Percentiles rank a stretch among this genome's conserved stretches.
Conservation (phyloP, 2,329 filamentous ascomycete genomes). For the Boeremia exigua region DNA sequence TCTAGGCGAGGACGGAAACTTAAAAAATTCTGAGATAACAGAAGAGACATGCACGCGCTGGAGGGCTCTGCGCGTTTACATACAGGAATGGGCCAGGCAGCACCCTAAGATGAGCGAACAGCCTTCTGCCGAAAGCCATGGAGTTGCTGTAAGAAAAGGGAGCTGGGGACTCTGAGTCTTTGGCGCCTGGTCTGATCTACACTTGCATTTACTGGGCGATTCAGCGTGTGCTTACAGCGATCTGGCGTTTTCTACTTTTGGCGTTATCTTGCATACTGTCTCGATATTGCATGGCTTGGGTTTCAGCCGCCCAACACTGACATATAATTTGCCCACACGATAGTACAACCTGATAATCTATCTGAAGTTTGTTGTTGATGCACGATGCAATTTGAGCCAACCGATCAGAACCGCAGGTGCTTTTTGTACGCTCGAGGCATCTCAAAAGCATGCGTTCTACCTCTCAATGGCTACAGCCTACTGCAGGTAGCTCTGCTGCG, state of each 20-base stretch:
- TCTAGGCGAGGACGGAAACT: slow-evolving; percentile 54
- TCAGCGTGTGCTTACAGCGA: slow-evolving; percentile 25
- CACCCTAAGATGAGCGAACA: slow-evolving; percentile 69
- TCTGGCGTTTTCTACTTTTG: slow-evolving; percentile 4
- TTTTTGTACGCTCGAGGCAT: slow-evolving; percentile 1
- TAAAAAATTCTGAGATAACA: slow-evolving; percentile 58
- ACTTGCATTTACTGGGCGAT: slow-evolving; percentile 22
- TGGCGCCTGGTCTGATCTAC: slow-evolving; percentile 1
- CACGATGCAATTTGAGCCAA: neutral
- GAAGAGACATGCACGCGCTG: slow-evolving; percentile 71
- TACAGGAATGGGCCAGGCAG: slow-evolving; percentile 87
- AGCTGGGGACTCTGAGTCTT: slow-evolving; percentile 52
- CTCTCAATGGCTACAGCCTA: neutral
- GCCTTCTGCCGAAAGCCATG: slow-evolving; percentile 45
- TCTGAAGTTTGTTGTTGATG: neutral
- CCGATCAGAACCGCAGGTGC: neutral
- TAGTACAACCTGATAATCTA: neutral
- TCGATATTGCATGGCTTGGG: neutral
- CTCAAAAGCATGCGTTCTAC: neutral
- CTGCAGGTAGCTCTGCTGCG: neutral
- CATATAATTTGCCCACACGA: neutral
- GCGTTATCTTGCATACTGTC: neutral
- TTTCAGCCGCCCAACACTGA: neutral
- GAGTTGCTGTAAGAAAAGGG: slow-evolving; percentile 54
- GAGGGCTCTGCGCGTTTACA: slow-evolving; percentile 82